Evolutionary conservation across 2,329 filamentous ascomycete genomes (phyloP).

Genomic region (Monilinia fructigena): DNA sequence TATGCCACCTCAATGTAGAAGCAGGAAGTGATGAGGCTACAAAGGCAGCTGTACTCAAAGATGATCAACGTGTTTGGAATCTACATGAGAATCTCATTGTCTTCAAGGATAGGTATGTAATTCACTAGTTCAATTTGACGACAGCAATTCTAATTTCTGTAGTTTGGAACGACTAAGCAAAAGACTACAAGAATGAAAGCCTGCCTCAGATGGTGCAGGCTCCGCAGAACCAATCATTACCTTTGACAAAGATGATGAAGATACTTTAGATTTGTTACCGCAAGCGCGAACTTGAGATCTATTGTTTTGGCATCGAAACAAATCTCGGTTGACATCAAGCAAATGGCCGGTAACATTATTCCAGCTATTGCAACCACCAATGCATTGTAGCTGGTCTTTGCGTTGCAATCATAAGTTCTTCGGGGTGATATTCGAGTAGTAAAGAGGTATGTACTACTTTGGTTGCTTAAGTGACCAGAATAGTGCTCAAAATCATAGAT

Average conservation of each 20-base stretch:
- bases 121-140: no score
- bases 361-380: conserved; percentile 98
- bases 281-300: conserved; percentile 86
- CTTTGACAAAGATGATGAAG: conserved; percentile 96
- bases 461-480: conserved; percentile 11
- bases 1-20: conserved; percentile 61
- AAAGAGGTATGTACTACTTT: conserved; percentile 60
- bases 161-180: conserved; percentile 73
- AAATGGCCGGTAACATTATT: conserved; percentile 99
- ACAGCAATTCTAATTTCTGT: conserved; percentile 25
- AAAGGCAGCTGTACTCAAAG: conserved; percentile 55
- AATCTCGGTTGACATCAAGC: conserved; percentile 93
- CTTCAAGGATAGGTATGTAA: conserved; percentile 69
- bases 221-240: conserved; percentile 65
- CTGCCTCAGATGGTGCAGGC: conserved; percentile 43
- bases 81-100: conserved; percentile 79
- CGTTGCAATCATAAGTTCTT: conserved; percentile 89
- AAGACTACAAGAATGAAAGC: conserved; percentile 66
- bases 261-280: conserved; percentile 89
- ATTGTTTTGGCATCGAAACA: conserved; percentile 77
- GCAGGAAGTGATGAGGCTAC: conserved; percentile 48
- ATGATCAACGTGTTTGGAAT: conserved; percentile 79
- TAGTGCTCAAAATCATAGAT: conserved; percentile 49
- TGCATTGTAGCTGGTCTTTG: conserved; percentile 93
- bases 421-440: conserved; percentile 67